These are phyloP conservation scores for Hanseniaspora valbyensis DNA, from an alignment of 805 yeast species.

Conservation along the genomic window DNA sequence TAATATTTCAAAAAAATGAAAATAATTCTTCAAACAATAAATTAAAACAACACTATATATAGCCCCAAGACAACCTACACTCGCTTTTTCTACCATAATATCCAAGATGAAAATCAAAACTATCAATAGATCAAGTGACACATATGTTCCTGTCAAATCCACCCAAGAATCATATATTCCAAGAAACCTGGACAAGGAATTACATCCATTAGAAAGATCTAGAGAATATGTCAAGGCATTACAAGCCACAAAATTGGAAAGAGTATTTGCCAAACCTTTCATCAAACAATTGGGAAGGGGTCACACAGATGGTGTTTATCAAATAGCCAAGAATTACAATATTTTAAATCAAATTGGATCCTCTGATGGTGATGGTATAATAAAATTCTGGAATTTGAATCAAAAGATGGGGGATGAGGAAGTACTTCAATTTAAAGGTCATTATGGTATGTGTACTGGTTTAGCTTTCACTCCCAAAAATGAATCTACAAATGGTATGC, in stretches of 20 bases:
- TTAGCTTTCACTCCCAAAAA: constrained; percentile 54
- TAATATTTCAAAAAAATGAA: not conserved
- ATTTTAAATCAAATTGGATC: constrained; percentile 68
- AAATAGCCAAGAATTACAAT: constrained; percentile 66
- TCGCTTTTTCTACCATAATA: not conserved
- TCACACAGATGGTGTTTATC: constrained; percentile 87
- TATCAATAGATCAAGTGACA: constrained; percentile 78
- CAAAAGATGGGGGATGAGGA: constrained; percentile 41
- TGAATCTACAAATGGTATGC: constrained; percentile 35
- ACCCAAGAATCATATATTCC: constrained; percentile 81
- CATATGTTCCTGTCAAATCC: constrained; percentile 83
- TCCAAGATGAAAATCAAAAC: constrained; percentile 63
- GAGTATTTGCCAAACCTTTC: constrained; percentile 97
- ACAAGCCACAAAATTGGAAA: constrained; percentile 87
- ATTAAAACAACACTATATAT: not conserved
- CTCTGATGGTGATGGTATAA: constrained; percentile 90
- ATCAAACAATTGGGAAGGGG: constrained; percentile 91
- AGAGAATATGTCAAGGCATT: constrained; percentile 91
- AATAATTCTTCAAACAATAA: too few species aligned
- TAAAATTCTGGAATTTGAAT: constrained; percentile 87
- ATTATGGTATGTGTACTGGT: constrained; percentile 81
- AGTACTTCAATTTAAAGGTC: constrained; percentile 69
- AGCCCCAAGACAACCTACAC: not conserved
- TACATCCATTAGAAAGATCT: constrained; percentile 95
- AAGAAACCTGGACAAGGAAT: constrained; percentile 80